Evolutionary conservation across 2,329 filamentous ascomycete species (phyloP), one percentile per base, ranked within the genome.

Genomic region (Aspergillus brunneoviolaceus): DNA sequence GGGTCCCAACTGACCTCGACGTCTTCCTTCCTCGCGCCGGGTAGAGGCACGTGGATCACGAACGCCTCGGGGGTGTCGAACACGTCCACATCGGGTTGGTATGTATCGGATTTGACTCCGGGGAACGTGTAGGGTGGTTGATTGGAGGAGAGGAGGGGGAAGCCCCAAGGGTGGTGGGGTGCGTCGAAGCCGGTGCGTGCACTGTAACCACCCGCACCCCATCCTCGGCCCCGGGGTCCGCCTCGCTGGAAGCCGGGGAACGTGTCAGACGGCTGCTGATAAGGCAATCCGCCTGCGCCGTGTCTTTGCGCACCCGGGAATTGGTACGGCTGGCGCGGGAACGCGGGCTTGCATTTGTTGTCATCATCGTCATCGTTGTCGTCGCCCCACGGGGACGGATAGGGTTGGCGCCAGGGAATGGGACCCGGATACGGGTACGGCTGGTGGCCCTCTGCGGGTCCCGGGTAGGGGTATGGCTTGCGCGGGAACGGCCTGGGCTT

Each of bases 1-100:
- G 55, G 48, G 14, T 57, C 55, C 55, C 55, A 57, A 5, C 51
- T 51, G 21, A 57, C 55, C 35, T 51, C 55, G n/a, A 57, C 25
- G 5, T 31, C 55, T 5, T 57, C 55, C 11, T 57, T 57, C 49
- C 51, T 57, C 16, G 55, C 55, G 6, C 55, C 55, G n/a, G 55
- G 48, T 2, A 57, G 49, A 10, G 55, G 42, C 6, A 51, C 49
- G 33, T 57, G 47, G 3, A 57, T 48, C 2, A 57, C 14, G 42
- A 57, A 57, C 3, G 23, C 16, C 19, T 57, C 55, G 2, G 55
- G 49, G 5, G 55, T 45, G n/a, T 57, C 55, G 12, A 29, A 57
- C 2, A 57, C 55, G 42, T 57, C 55, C 5, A 57, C 55, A 7
- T 57, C 48, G 16, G 48, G 55, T 12, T 57, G 48, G 48, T 39